These are phyloP conservation scores for Zalerion maritima DNA, from an alignment of 495 filamentous ascomycete genomes.

Conservation along the genomic window DNA sequence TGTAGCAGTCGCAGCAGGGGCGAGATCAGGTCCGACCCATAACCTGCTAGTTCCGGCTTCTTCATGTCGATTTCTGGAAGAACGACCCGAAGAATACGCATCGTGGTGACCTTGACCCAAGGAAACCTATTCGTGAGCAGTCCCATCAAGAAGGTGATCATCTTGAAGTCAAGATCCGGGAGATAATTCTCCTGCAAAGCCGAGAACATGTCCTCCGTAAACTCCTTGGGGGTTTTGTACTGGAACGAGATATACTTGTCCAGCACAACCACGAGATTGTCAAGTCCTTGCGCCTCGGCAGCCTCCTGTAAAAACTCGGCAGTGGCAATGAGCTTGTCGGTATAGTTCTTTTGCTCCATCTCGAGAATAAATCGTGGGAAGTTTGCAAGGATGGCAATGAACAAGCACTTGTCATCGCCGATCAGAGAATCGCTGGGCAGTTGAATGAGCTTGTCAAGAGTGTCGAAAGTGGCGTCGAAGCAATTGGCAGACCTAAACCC, in stretches of 20 bases:
- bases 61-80: conserved; percentile 90
- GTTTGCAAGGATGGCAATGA: conserved; percentile 78
- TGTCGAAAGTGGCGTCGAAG: conserved; percentile 57
- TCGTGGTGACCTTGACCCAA: conserved; percentile 84
- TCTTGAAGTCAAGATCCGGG: conserved; percentile 67
- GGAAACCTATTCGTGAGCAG: conserved; percentile 73
- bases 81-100: conserved; percentile 74
- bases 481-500: conserved; percentile 78
- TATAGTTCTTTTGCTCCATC: conserved; percentile 50
- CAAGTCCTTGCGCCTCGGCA: conserved; percentile 53
- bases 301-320: conserved; percentile 56
- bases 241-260: conserved; percentile 52
- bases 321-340: conserved; percentile 38
- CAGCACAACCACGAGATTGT: conserved; percentile 43
- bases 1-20: conserved; percentile 81
- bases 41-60: conserved; percentile 72
- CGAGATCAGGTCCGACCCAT: conserved; percentile 91
- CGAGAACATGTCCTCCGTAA: conserved; percentile 57
- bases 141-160: conserved; percentile 81
- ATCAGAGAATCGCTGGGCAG: conserved; percentile 71
- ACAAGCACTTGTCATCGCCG: conserved; percentile 62
- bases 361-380: conserved; percentile 73
- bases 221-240: conserved; percentile 60
- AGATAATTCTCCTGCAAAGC: conserved; percentile 70
- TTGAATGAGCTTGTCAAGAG: conserved; percentile 61